A percentile compares a stretch with the other conserved stretches of the same genome.
phyloP scores from a whole-genome alignment of 2,329 filamentous ascomycete species.

The Apiospora kogelbergensis region DNA sequence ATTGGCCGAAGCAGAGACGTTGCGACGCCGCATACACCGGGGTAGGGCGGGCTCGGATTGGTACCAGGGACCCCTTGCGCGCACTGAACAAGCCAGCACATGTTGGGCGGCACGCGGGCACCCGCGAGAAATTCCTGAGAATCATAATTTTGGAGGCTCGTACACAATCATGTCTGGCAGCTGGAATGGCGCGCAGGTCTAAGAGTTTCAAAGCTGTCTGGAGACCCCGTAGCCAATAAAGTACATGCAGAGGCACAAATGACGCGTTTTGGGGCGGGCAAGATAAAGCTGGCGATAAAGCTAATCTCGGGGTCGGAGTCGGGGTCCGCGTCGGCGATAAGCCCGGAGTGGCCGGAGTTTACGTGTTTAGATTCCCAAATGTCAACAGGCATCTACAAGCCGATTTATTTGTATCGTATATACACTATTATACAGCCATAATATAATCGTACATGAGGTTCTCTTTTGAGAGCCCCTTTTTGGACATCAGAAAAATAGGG shows the following conservation, averaged over 20 bases:
- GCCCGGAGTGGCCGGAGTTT: not conserved
- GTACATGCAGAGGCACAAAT: not conserved
- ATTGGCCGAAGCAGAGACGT: constrained; percentile 17
- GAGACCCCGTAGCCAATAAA: not conserved
- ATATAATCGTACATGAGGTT: not conserved
- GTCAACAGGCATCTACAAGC: no score
- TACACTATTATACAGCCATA: not conserved
- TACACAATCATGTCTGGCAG: constrained; percentile 5
- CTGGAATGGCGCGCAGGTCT: not conserved
- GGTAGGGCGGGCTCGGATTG: constrained; percentile 1
- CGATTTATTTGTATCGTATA: no score
- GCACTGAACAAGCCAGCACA: constrained; percentile 5
- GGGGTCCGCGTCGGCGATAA: no score
- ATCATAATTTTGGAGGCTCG: constrained; percentile 11
- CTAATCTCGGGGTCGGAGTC: not conserved
- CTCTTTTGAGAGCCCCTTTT: not conserved
- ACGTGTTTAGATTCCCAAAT: no score
- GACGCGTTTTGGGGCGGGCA: not conserved
- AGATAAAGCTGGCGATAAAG: not conserved
- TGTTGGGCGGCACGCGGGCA: constrained; percentile 13
- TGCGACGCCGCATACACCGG: constrained; percentile 19
- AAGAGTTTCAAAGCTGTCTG: not conserved
- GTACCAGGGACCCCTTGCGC: not conserved
- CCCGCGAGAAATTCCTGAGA: constrained; percentile 13
- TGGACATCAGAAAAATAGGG: not conserved